Conservation (phyloP, 306 rosid species). For the Betula pendula region DNA sequence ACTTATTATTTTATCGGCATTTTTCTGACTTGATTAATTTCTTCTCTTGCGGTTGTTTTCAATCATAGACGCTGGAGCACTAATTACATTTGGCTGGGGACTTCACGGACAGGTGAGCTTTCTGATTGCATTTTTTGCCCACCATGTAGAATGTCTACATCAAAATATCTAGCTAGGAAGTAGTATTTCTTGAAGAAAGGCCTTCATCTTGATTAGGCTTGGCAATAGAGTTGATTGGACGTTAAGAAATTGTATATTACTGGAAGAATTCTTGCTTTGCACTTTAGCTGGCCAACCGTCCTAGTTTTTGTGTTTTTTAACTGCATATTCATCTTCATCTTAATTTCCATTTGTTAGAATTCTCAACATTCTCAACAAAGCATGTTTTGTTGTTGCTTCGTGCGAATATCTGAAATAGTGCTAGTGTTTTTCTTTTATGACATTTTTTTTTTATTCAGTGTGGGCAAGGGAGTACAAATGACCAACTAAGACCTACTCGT, state of each 20-base stretch:
- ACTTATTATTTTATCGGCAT: not conserved
- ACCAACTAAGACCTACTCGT: conserved; percentile 68
- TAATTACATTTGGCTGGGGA: conserved; percentile 91
- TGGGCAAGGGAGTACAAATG: conserved; percentile 76
- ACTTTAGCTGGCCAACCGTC: not conserved
- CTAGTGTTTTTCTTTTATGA: not conserved
- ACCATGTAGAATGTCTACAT: not conserved
- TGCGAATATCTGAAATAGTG: conserved; percentile 6
- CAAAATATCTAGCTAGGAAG: not conserved
- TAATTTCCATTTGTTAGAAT: not conserved
- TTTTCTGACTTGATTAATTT: not conserved
- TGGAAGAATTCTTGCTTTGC: not conserved
- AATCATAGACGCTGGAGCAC: conserved; percentile 66
- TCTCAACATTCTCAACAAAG: not conserved
- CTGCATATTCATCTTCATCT: not conserved
- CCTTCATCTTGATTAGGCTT: not conserved
- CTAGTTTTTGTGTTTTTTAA: not conserved
- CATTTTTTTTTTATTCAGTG: conserved; percentile 42
- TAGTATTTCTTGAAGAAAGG: not conserved
- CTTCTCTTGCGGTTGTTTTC: conserved; percentile 1
- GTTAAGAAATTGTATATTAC: not conserved
- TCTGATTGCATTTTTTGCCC: not conserved
- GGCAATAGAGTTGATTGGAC: not conserved
- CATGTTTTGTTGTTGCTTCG: not conserved
- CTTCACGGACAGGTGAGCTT: conserved; percentile 82